Evolutionary conservation across 2,329 filamentous ascomycete species (phyloP), one percentile per base, ranked within the genome.

Genomic region (Paraphaeosphaeria minitans): DNA sequence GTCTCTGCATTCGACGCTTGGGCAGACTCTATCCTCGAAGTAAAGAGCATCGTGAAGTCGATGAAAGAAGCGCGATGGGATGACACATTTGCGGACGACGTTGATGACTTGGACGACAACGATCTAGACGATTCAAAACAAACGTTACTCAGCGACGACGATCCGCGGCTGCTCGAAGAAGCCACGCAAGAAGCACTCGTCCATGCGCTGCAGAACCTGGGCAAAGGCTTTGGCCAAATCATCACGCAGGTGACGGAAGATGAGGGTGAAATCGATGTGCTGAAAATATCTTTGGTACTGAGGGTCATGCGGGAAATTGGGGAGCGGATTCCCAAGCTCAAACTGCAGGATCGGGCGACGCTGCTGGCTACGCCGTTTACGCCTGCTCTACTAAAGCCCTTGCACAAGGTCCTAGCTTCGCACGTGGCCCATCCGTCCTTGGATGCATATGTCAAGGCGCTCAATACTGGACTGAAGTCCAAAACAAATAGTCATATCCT

Each of bases 231-330:
- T 0, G 72, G 77, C 1, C 66, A 75, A 4, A 76, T 88, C 3
- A 85, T 88, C 78, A 69, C 58, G 27, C 70, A 78, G 27, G 78
- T 81, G 0, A 77, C 83, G 83, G 83, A 3, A 75, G 77, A 31
- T 60, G 64, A 22, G 53, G 72, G 56, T 45, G 80, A 53, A 2
- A 42, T 43, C 0, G 65, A 57, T 9, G 63, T 71, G 9, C 86
- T 61, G 83, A 84, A 61, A 58, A 75, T 78, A 7, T 76, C 78
- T 4, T 93, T 93, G 65, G 76, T 96, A 19, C 75, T 96, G 1
- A 88, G 92, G 4, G 78, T 93, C 0, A 78, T 95, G 19, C 84
- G 93, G 31, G 90, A 94, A 63, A 84, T 97, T 19, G 86, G 91
- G 12, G 82, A 83, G 37, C 84, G 87, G 6, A 80, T 92, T 7